Evolutionary conservation across 495 filamentous ascomycete genomes (phyloP).

Genomic region (Podospora bellae-mahoneyi): DNA sequence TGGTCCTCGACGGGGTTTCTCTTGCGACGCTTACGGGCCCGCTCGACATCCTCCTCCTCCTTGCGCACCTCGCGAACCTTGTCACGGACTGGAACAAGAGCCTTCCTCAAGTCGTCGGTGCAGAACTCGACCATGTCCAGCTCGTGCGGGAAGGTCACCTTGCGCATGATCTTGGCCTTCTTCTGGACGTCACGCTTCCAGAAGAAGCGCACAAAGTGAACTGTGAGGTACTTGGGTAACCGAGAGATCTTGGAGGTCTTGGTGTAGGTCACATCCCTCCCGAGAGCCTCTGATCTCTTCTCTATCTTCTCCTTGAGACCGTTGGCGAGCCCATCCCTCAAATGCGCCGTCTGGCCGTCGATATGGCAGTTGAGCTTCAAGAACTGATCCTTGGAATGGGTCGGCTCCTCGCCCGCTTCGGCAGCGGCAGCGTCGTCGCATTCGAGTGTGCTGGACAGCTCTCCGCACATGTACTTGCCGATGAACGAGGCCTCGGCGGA

Average conservation of each 20-base stretch:
- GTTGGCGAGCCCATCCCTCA: constrained; percentile 78
- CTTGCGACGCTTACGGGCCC: constrained; percentile 84
- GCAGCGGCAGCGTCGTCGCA: constrained; percentile 78
- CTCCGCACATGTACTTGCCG: constrained; percentile 83
- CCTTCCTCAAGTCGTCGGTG: constrained; percentile 78
- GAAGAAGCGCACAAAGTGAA: constrained; percentile 97
- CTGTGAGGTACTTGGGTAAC: constrained; percentile 89
- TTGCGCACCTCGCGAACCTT: constrained; percentile 94
- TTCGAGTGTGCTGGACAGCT: constrained; percentile 69
- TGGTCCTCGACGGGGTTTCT: constrained; percentile 48
- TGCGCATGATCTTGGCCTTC: constrained; percentile 99
- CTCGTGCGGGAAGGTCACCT: constrained; percentile 92
- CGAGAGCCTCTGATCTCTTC: constrained; percentile 77
- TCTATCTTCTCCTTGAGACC: constrained; percentile 85
- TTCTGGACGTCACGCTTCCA: constrained; percentile 93
- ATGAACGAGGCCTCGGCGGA: constrained; percentile 65
- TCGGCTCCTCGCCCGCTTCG: constrained; percentile 71
- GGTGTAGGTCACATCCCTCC: constrained; percentile 76
- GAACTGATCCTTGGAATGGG: constrained; percentile 66
- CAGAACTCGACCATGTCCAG: constrained; percentile 94
- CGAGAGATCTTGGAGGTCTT: constrained; percentile 85
- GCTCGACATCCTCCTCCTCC: constrained; percentile 86
- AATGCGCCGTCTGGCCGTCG: constrained; percentile 75
- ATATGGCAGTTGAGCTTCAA: constrained; percentile 97
- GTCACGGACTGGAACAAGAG: constrained; percentile 85